These are phyloP conservation scores for Starmera caribaea DNA, from an alignment of 805 yeast species.

Conservation along the genomic window DNA sequence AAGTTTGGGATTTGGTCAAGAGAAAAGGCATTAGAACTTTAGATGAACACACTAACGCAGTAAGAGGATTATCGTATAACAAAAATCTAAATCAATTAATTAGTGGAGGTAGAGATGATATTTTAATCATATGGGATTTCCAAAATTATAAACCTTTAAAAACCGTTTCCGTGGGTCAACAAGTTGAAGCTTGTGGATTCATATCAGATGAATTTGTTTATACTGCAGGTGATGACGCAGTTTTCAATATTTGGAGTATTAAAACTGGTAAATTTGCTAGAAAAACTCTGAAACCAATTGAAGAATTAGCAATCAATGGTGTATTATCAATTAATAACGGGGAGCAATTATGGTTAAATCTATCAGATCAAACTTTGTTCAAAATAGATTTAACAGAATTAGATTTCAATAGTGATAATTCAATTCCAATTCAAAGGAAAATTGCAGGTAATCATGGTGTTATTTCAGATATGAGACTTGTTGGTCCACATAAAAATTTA, in stretches of 20 bases:
- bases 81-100: constrained; percentile 44
- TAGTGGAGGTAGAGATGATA: constrained; percentile 86
- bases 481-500: constrained; percentile 46
- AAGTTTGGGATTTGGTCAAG: constrained; percentile 58
- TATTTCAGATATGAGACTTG: constrained; percentile 77
- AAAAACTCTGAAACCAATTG: constrained; percentile 40
- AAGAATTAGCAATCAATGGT: constrained; percentile 65
- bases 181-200: constrained; percentile 64
- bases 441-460: constrained; percentile 95
- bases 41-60: constrained; percentile 75
- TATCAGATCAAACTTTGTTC: constrained; percentile 79
- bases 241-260: constrained; percentile 57
- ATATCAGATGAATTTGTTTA: constrained; percentile 71
- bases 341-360: constrained; percentile 37
- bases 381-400: constrained; percentile 28
- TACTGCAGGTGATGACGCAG: constrained; percentile 69
- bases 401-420: constrained; percentile 16
- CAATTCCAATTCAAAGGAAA: constrained; percentile 37
- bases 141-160: constrained; percentile 44
- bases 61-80: constrained; percentile 70
- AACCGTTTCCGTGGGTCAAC: constrained; percentile 67
- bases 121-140: constrained; percentile 51
- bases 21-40: constrained; percentile 57
- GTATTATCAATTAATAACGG: constrained; percentile 30
- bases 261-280: constrained; percentile 44